Conservation (phyloP, 192 early-diverging fungal genomes). For the Backusella westeae region DNA sequence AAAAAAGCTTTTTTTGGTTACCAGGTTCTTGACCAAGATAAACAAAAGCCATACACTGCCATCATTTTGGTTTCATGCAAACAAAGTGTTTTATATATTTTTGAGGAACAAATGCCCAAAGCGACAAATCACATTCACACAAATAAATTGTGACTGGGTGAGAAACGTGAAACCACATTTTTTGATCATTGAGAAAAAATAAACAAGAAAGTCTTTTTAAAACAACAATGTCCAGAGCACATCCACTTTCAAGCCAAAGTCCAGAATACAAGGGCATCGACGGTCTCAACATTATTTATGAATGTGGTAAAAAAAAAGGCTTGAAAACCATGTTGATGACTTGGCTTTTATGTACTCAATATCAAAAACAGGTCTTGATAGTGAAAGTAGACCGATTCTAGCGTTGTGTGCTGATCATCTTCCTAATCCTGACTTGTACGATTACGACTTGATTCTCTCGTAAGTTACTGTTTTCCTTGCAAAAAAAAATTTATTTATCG, state of each 20-base stretch:
- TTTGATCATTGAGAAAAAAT: not conserved
- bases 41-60: too few relatives aligned
- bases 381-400: slow-evolving; percentile 78
- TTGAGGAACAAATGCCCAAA: not conserved
- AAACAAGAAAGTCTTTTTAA: not conserved
- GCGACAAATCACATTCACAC: not conserved
- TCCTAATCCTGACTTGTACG: slow-evolving; percentile 76
- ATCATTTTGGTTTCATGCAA: not conserved
- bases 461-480: slow-evolving; percentile 22
- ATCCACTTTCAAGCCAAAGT: slow-evolving; percentile 45
- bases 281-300: slow-evolving; percentile 36
- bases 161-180: not conserved
- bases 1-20: too few relatives aligned
- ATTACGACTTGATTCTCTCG: slow-evolving; percentile 86
- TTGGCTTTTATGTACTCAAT: not conserved
- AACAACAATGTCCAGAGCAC: slow-evolving; percentile 3
- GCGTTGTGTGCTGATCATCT: slow-evolving; percentile 82
- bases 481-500: not conserved
- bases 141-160: not conserved
- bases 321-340: not conserved
- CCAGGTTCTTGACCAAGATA: too few relatives aligned
- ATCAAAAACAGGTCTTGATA: slow-evolving; percentile 68
- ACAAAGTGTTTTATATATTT: not conserved
- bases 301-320: slow-evolving; percentile 24
- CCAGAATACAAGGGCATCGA: slow-evolving; percentile 41